These are phyloP conservation scores for Leptographium flavum DNA, from an alignment of 2,329 filamentous ascomycete genomes.

Conservation along the genomic window DNA sequence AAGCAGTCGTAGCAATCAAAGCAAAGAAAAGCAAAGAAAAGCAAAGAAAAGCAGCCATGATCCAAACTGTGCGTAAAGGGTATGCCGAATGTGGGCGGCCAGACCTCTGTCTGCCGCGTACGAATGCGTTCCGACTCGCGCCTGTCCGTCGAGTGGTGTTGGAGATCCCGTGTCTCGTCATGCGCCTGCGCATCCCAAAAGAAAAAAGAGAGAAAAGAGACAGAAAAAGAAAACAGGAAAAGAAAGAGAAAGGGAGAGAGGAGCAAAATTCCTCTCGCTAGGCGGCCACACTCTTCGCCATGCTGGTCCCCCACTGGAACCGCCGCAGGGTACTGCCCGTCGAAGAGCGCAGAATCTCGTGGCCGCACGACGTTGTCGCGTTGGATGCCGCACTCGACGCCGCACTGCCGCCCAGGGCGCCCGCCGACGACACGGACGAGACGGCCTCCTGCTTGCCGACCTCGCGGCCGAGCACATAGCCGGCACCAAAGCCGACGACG, in stretches of 20 bases:
- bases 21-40: background rate
- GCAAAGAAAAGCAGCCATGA: background rate
- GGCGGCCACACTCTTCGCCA: slow-evolving; percentile 36
- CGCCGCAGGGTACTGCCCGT: slow-evolving; percentile 35
- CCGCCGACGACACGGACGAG: slow-evolving; percentile 23
- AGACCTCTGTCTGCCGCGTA: background rate
- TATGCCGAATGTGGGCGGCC: background rate
- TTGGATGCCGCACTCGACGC: slow-evolving; percentile 28
- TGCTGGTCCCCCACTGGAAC: slow-evolving; percentile 36
- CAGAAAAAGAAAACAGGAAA: background rate
- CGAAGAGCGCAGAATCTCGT: slow-evolving; percentile 35
- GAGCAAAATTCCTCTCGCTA: slow-evolving; percentile 8
- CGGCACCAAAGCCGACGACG: slow-evolving; percentile 54
- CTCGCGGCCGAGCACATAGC: slow-evolving; percentile 48
- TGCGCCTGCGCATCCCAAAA: background rate
- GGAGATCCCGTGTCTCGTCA: background rate
- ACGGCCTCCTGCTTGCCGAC: slow-evolving; percentile 47
- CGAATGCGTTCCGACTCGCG: background rate
- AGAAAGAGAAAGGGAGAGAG: background rate
- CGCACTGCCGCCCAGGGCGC: slow-evolving; percentile 28
- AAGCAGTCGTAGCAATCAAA: too few species aligned
- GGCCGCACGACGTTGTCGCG: slow-evolving; percentile 31
- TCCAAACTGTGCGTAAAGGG: background rate
- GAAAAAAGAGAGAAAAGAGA: background rate
- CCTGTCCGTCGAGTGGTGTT: background rate